These are phyloP conservation scores for Barnettozyma hawaiiensis DNA, from an alignment of 1,139 yeast species.

Conservation along the genomic window DNA sequence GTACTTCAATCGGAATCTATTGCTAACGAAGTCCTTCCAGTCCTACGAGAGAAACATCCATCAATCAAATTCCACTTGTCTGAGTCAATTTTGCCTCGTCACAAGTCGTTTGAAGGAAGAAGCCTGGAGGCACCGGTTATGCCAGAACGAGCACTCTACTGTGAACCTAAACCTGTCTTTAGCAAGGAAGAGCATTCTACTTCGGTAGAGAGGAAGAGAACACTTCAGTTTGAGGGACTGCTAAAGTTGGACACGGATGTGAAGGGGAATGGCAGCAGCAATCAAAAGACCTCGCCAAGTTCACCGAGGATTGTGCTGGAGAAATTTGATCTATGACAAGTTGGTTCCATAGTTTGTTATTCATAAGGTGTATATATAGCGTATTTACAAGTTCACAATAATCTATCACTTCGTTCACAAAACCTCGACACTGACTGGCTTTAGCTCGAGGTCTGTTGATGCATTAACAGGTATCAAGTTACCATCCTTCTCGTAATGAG, in stretches of 20 bases:
- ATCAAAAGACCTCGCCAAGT: slow-evolving; percentile 10
- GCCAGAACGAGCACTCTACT: slow-evolving; percentile 15
- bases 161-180: slow-evolving; percentile 37
- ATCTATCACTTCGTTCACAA: not conserved
- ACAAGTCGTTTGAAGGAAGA: slow-evolving; percentile 35
- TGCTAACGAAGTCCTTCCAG: slow-evolving; percentile 30
- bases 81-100: slow-evolving; percentile 36
- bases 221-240: slow-evolving; percentile 5
- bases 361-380: not conserved
- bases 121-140: slow-evolving; percentile 20
- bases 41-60: slow-evolving; percentile 24
- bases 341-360: not conserved
- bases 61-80: slow-evolving; percentile 36
- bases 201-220: slow-evolving; percentile 8
- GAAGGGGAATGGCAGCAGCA: not conserved
- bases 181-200: slow-evolving; percentile 5
- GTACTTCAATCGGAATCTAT: slow-evolving; percentile 34
- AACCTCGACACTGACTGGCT: slow-evolving; percentile 18
- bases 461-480: slow-evolving; percentile 23
- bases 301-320: slow-evolving; percentile 23
- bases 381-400: slow-evolving; percentile 4
- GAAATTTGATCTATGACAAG: slow-evolving; percentile 5
- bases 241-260: slow-evolving; percentile 12
- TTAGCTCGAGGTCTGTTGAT: slow-evolving; percentile 20
- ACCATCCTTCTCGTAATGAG: slow-evolving; percentile 32